A percentile compares a stretch with the other conserved stretches of the same genome.
phyloP scores from a whole-genome alignment of 2,329 filamentous ascomycete genomes.

The Pyrenochaeta sp. region DNA sequence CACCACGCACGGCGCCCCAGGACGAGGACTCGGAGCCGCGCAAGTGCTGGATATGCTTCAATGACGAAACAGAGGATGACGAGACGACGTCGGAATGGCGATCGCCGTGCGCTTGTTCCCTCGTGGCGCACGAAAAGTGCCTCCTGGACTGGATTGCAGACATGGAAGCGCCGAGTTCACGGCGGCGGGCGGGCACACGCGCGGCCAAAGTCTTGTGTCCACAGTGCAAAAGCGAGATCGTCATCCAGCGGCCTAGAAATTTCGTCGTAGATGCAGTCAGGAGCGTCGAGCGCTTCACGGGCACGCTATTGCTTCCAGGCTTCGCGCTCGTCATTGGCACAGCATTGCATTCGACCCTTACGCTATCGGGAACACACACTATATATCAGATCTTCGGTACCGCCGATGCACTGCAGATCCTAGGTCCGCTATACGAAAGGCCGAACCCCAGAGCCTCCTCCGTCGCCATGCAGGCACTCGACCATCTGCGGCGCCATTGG shows the following conservation, averaged over 20 bases:
- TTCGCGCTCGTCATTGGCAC: conserved; percentile 64
- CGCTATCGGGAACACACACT: conserved; percentile 67
- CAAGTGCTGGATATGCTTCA: conserved; percentile 75
- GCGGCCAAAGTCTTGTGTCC: conserved; percentile 77
- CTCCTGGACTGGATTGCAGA: conserved; percentile 94
- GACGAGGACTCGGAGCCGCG: conserved; percentile 50
- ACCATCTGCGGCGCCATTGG: conserved; percentile 52
- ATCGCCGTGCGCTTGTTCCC: conserved; percentile 86
- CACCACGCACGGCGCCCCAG: conserved; percentile 15
- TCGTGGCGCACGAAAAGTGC: conserved; percentile 90
- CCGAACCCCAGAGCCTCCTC: conserved; percentile 42
- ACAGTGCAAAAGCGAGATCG: conserved; percentile 85
- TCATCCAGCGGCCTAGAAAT: conserved; percentile 77
- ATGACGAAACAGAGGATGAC: conserved; percentile 70
- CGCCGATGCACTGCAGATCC: conserved; percentile 65
- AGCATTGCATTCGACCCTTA: conserved; percentile 52
- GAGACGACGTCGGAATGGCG: conserved; percentile 74
- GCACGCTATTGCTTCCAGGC: conserved; percentile 69
- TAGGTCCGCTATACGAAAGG: conserved; percentile 50
- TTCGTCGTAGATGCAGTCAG: conserved; percentile 73
- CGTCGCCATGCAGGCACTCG: conserved; percentile 41
- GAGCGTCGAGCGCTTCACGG: conserved; percentile 63
- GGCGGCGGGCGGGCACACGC: conserved; percentile 54
- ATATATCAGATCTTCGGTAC: conserved; percentile 71
- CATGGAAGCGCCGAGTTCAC: conserved; percentile 70